Base-by-base conservation (phyloP, 257 asterid species). In the Oldenlandia corymbosa region DNA sequence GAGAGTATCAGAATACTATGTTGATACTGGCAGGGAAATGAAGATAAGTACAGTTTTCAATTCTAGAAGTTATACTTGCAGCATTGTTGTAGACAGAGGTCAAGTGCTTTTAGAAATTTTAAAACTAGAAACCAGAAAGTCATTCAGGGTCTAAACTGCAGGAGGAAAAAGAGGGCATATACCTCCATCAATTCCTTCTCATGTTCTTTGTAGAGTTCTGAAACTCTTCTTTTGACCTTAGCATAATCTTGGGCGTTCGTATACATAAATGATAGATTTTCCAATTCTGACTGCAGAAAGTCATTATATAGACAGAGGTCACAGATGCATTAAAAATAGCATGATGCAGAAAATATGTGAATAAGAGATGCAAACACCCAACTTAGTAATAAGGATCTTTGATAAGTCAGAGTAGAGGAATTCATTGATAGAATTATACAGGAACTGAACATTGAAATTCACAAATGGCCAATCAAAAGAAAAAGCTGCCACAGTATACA, bases 181-280 rank as follows among this genome's bases (percentile, higher is more conserved):
- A 90, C 97, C 97, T 90, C 97, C 23, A 73, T 60, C 66, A 90
- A 83, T 62, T 90, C 97, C 53, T 85, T 88, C 78, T 88, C 97
- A 68, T 85, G 97, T 60, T 88, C 96, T 56, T 71, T 75, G 78
- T 73, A 73, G 51, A 90, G 95, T 68, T 88, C 93, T 47, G 84
- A 85, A 74, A 90, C 80, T 78, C 96, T 84, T 64, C 83, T 79
- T 79, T 81, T 82, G 71, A 79, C 73, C 79, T 81, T 85, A 31
- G 89, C 85, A 80, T 88, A 75, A 67, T 85, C 95, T 68, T 84
- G 85, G 55, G 95, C 84, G 71, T 90, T 85, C 75, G 95, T 85
- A 72, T 90, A 90, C 97, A 83, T 85, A 77, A 88, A 90, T 54
- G 97, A 78, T 50, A 90, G 69, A 80, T 84, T 90, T 76, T 90